Percentiles rank a stretch among this genome's conserved stretches.
These are phyloP conservation scores for Holtermannia corniformis DNA, from an alignment of 768 basidiomycete species.

Conservation along the genomic window DNA sequence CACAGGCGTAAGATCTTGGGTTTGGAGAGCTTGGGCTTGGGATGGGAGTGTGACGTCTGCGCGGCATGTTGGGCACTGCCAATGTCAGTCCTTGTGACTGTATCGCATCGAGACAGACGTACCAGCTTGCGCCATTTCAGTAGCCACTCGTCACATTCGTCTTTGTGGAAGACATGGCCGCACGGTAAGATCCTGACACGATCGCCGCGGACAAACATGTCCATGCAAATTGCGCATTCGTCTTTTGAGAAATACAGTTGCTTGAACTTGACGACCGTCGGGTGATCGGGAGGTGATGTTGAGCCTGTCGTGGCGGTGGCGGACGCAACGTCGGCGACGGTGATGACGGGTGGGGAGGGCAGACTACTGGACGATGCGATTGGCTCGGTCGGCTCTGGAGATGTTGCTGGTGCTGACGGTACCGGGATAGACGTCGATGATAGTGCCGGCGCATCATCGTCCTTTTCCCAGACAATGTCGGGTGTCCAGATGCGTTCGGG, in stretches of 20 bases:
- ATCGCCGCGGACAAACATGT: slow-evolving; percentile 75
- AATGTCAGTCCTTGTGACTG: slow-evolving; percentile 4
- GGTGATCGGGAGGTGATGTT: neutral
- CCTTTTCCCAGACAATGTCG: slow-evolving; percentile 41
- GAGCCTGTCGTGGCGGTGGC: neutral
- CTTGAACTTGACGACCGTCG: slow-evolving; percentile 2
- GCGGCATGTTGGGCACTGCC: slow-evolving; percentile 83
- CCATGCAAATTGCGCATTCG: slow-evolving; percentile 91
- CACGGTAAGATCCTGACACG: slow-evolving; percentile 85
- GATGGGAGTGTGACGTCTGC: slow-evolving; percentile 64
- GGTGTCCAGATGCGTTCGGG: slow-evolving; percentile 40
- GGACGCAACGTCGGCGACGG: neutral
- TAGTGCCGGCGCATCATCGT: slow-evolving; percentile 14
- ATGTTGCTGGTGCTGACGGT: too few species aligned
- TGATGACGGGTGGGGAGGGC: neutral
- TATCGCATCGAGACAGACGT: slow-evolving; percentile 36
- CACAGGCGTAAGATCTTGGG: neutral
- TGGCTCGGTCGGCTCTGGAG: neutral
- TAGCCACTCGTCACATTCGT: slow-evolving; percentile 87
- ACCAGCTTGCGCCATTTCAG: slow-evolving; percentile 87
- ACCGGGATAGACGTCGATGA: neutral
- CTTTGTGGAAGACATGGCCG: slow-evolving; percentile 85
- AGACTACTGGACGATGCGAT: neutral
- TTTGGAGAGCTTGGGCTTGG: slow-evolving; percentile 8
- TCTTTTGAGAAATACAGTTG: slow-evolving; percentile 67